Percentiles rank a stretch among this genome's conserved stretches.
Conservation (phyloP, 1,284 basidiomycete genomes). For the Marasmius tenuissimus region DNA sequence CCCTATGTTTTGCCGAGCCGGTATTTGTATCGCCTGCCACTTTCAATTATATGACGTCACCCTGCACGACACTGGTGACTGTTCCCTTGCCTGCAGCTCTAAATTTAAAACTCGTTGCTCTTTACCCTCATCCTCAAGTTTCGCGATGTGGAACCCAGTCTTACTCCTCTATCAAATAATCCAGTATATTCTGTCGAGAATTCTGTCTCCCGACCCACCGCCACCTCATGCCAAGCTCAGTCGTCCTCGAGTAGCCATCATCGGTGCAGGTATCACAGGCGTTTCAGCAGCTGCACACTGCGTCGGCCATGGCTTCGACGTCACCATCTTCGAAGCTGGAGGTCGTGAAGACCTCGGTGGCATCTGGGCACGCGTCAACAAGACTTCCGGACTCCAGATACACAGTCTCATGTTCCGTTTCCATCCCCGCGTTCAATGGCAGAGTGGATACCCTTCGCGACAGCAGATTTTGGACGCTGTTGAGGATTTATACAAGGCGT, state of each 20-base stretch:
- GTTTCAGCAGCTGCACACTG: constrained; percentile 33
- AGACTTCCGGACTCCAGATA: constrained; percentile 59
- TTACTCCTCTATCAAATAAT: constrained; percentile 9
- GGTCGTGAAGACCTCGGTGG: constrained; percentile 41
- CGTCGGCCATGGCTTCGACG: constrained; percentile 55
- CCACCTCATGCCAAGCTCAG: constrained; percentile 8
- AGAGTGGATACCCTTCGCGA: constrained; percentile 47
- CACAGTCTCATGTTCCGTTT: constrained; percentile 60
- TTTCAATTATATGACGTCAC: too few relatives aligned
- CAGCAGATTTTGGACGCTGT: constrained; percentile 56
- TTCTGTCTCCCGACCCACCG: constrained; percentile 11
- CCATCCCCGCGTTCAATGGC: constrained; percentile 49
- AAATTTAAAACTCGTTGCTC: background rate
- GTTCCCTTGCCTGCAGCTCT: background rate
- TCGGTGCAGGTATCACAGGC: constrained; percentile 30
- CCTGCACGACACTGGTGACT: too few relatives aligned
- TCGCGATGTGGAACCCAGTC: constrained; percentile 8
- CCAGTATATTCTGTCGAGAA: constrained; percentile 2
- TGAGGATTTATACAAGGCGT: constrained; percentile 9
- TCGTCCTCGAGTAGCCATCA: constrained; percentile 42
- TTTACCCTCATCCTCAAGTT: background rate
- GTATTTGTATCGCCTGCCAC: too few relatives aligned
- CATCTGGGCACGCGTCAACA: constrained; percentile 58
- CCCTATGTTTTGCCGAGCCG: too few relatives aligned
- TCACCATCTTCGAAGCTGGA: constrained; percentile 46